Conservation (phyloP, 306 rosid species). For the Carpinus viminea region DNA sequence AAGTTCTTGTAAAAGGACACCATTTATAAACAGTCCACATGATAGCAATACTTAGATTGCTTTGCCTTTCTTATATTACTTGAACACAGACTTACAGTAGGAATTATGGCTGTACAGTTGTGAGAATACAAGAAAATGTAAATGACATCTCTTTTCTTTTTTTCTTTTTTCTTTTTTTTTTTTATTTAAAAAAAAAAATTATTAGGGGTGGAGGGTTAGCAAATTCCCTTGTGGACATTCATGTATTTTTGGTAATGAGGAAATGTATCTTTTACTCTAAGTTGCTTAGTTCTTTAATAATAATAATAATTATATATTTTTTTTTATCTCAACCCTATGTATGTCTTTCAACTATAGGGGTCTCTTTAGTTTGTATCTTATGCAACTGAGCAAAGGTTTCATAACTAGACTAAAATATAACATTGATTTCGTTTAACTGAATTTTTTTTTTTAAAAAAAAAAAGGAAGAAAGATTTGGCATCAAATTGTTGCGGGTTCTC, state of each 20-base stretch:
- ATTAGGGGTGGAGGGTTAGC: neutral
- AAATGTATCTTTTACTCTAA: neutral
- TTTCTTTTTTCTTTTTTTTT: neutral
- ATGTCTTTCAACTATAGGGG: neutral
- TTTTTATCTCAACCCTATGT: neutral
- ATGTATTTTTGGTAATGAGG: neutral
- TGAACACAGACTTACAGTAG: neutral
- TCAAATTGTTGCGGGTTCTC: too few species aligned
- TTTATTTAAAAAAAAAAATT: too few species aligned
- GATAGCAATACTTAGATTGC: conserved; percentile 2
- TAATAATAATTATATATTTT: neutral
- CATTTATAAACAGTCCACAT: neutral
- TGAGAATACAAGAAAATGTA: conserved; percentile 4
- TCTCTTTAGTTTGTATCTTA: too few species aligned
- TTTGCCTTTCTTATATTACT: conserved; percentile 9
- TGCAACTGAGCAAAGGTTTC: too few species aligned
- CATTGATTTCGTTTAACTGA: too few species aligned
- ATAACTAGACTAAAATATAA: too few species aligned
- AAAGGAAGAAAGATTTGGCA: too few species aligned
- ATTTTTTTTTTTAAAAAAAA: too few species aligned
- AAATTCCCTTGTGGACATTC: neutral
- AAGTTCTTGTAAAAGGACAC: conserved; percentile 1
- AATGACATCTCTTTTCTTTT: neutral
- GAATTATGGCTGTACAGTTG: neutral
- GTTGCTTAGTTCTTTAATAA: neutral